Percentiles rank a stretch among this genome's conserved stretches.
phyloP scores from a whole-genome alignment of 495 filamentous ascomycete genomes.

The Bacidia gigantensis region DNA sequence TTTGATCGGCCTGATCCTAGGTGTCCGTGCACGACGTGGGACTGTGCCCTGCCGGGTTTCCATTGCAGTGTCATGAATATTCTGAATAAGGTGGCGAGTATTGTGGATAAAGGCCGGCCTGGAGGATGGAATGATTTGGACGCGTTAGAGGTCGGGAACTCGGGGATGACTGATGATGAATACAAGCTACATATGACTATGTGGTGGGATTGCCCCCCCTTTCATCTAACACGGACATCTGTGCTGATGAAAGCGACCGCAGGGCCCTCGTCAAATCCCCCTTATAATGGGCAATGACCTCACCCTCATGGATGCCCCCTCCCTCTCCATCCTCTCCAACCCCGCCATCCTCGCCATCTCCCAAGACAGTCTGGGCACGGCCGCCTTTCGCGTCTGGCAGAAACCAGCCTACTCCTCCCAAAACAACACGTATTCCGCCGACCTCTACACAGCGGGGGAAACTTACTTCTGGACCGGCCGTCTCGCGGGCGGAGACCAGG shows the following conservation, averaged over 20 bases:
- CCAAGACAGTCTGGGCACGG: constrained; percentile 29
- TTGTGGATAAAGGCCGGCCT: constrained; percentile 22
- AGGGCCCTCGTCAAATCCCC: constrained; percentile 24
- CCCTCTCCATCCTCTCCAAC: constrained; percentile 27
- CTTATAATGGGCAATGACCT: constrained; percentile 23
- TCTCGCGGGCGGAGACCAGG: constrained; percentile 29
- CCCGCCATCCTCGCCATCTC: constrained; percentile 33
- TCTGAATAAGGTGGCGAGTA: constrained; percentile 35
- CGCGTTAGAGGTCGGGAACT: constrained; percentile 51
- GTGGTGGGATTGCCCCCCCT: constrained; percentile 14
- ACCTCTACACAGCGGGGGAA: constrained; percentile 25
- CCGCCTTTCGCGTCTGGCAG: constrained; percentile 29
- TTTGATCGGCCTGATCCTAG: constrained; percentile 23
- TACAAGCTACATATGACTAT: constrained; percentile 25
- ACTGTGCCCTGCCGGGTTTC: constrained; percentile 38
- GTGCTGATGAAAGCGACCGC: too few species aligned
- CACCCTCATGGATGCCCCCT: constrained; percentile 18
- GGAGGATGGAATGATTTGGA: constrained; percentile 35
- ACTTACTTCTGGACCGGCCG: constrained; percentile 36
- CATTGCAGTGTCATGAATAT: constrained; percentile 40
- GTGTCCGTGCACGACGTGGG: constrained; percentile 29
- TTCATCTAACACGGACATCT: too few species aligned
- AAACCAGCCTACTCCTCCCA: constrained; percentile 15
- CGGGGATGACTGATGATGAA: constrained; percentile 33
- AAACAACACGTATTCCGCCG: constrained; percentile 20